phyloP scores from a whole-genome alignment of 2,329 filamentous ascomycete genomes.

The Penicillium nordicum region DNA sequence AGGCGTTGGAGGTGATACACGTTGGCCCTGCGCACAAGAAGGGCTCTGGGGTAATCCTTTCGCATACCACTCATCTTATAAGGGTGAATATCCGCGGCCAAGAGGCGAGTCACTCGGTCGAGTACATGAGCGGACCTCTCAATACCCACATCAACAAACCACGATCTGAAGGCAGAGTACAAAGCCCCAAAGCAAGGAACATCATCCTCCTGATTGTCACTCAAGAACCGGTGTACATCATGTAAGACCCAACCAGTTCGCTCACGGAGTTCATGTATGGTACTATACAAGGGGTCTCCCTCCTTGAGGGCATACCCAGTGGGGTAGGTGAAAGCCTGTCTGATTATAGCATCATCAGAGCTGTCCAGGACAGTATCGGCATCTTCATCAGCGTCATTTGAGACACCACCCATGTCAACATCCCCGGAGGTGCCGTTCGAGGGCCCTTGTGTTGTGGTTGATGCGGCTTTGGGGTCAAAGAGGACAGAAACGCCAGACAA shows the following conservation, averaged over 20 bases:
- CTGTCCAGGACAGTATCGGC: slow-evolving; percentile 54
- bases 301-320: slow-evolving; percentile 76
- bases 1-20: slow-evolving; percentile 93
- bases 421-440: slow-evolving; percentile 45
- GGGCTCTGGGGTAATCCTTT: slow-evolving; percentile 85
- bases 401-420: slow-evolving; percentile 41
- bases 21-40: slow-evolving; percentile 89
- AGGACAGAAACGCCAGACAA: slow-evolving; percentile 85
- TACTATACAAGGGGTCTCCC: slow-evolving; percentile 63
- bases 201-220: slow-evolving; percentile 84
- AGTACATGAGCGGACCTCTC: slow-evolving; percentile 91
- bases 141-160: slow-evolving; percentile 97
- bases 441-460: slow-evolving; percentile 45
- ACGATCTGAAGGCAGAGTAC: slow-evolving; percentile 88
- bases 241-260: slow-evolving; percentile 77
- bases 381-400: slow-evolving; percentile 34
- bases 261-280: slow-evolving; percentile 77
- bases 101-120: slow-evolving; percentile 78
- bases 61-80: slow-evolving; percentile 93
- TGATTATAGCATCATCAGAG: slow-evolving; percentile 60
- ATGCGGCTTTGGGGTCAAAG: slow-evolving; percentile 75
- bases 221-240: slow-evolving; percentile 78
- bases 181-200: slow-evolving; percentile 91
- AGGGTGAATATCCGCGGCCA: slow-evolving; percentile 80
- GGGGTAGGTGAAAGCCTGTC: slow-evolving; percentile 82